These are phyloP conservation scores for Lactarius sanguifluus DNA, from an alignment of 768 basidiomycete genomes.

Conservation along the genomic window DNA sequence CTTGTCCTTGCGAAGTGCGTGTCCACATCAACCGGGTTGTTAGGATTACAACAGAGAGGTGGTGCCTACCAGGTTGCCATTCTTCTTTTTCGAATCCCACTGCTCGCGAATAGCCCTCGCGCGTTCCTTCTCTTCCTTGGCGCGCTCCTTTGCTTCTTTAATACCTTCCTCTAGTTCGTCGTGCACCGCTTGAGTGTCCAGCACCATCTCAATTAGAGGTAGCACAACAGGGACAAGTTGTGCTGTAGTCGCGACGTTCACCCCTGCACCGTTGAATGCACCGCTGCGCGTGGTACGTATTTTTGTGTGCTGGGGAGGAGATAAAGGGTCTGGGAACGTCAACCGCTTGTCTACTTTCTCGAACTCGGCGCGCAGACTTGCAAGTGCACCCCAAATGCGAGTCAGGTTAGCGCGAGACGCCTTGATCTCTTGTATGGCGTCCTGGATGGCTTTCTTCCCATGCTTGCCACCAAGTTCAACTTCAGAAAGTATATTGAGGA, in stretches of 20 bases:
- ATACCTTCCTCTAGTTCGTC: conserved; percentile 61
- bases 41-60: neutral
- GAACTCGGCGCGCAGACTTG: conserved; percentile 44
- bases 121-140: conserved; percentile 52
- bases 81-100: conserved; percentile 46
- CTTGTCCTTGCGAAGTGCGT: conserved; percentile 40
- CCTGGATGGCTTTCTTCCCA: conserved; percentile 42
- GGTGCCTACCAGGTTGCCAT: conserved; percentile 20
- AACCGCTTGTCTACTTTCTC: conserved; percentile 30
- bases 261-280: conserved; percentile 24
- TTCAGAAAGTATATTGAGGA: conserved; percentile 54
- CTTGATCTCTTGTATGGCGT: conserved; percentile 53
- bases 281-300: conserved; percentile 50
- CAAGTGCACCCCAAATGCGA: conserved; percentile 62
- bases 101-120: conserved; percentile 56
- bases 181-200: conserved; percentile 49
- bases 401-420: conserved; percentile 54
- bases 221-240: conserved; percentile 69
- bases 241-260: conserved; percentile 44
- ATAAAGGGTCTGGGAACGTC: conserved; percentile 57
- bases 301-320: conserved; percentile 46
- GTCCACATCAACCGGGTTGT: neutral
- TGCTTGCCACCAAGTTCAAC: conserved; percentile 33
- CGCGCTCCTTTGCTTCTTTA: conserved; percentile 54
- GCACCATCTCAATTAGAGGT: conserved; percentile 53